A percentile compares a stretch with the other conserved stretches of the same genome.
These are phyloP conservation scores for Agrocybe pediades DNA, from an alignment of 768 basidiomycete species.

Conservation along the genomic window DNA sequence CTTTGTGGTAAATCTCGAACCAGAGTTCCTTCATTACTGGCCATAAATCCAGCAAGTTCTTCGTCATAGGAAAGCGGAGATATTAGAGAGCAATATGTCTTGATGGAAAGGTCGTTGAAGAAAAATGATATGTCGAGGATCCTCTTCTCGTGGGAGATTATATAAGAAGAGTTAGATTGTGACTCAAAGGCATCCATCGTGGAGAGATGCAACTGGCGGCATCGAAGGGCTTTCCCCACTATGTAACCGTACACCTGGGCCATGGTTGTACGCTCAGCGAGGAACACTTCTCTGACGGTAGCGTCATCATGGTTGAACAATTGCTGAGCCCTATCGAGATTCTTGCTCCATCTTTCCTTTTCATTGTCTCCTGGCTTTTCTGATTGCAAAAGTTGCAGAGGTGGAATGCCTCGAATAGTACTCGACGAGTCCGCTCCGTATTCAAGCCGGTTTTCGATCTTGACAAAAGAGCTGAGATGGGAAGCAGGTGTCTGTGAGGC, in stretches of 20 bases:
- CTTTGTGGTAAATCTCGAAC: conserved; percentile 55
- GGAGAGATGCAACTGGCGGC: conserved; percentile 63
- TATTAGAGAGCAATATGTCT: conserved; percentile 65
- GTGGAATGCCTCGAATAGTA: conserved; percentile 33
- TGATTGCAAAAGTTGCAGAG: conserved; percentile 47
- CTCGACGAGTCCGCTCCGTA: conserved; percentile 48
- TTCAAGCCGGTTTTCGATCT: conserved; percentile 55
- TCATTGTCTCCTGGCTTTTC: conserved; percentile 43
- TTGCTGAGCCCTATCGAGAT: conserved; percentile 46
- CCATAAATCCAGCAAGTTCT: conserved; percentile 54
- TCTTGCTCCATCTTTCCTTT: conserved; percentile 47
- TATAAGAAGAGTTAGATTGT: conserved; percentile 33
- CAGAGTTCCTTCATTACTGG: conserved; percentile 46
- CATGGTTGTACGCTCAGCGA: conserved; percentile 72
- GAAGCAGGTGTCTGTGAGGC: conserved; percentile 32
- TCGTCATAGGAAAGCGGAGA: conserved; percentile 58
- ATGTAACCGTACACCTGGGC: conserved; percentile 77
- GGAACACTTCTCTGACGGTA: conserved; percentile 58
- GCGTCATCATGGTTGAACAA: conserved; percentile 55
- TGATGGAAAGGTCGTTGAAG: conserved; percentile 63
- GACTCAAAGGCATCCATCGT: conserved; percentile 50
- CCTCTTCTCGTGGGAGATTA: conserved; percentile 54
- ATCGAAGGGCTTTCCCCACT: conserved; percentile 64
- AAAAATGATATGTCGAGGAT: conserved; percentile 66
- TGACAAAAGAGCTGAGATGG: conserved; percentile 40